Evolutionary conservation across 305 asterid genomes (phyloP).

Genomic region (Fraxinus nigra): DNA sequence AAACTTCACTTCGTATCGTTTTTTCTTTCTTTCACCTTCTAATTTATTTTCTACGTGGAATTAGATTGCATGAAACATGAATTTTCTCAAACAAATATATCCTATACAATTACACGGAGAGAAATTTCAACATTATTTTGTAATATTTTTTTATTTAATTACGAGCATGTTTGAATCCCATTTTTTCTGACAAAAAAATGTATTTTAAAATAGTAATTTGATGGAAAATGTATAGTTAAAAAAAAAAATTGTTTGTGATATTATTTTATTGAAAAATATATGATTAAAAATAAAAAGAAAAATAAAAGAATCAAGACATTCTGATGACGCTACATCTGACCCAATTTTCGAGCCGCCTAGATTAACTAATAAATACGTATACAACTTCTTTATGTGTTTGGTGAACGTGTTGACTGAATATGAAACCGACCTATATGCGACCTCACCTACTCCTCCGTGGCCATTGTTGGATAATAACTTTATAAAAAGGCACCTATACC

Average conservation of each 20-base stretch:
- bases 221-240: no score
- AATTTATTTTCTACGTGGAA: neutral
- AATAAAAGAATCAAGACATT: no score
- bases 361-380: no score
- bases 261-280: no score
- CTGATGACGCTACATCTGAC: neutral
- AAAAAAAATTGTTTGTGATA: no score
- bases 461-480: neutral
- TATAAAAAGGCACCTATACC: neutral
- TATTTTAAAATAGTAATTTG: no score
- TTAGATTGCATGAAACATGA: no score
- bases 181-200: no score
- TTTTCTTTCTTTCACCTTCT: neutral
- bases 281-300: no score
- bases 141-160: no score
- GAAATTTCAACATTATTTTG: no score
- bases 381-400: neutral
- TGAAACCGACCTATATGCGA: neutral
- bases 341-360: neutral
- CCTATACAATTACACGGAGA: neutral
- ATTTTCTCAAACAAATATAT: neutral
- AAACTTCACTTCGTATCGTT: neutral
- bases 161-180: no score
- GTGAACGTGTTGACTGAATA: neutral
- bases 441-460: neutral